Evolutionary conservation across 2,329 filamentous ascomycete species (phyloP), one percentile per base, ranked within the genome.

Genomic region (Monosporascus cannonballus): DNA sequence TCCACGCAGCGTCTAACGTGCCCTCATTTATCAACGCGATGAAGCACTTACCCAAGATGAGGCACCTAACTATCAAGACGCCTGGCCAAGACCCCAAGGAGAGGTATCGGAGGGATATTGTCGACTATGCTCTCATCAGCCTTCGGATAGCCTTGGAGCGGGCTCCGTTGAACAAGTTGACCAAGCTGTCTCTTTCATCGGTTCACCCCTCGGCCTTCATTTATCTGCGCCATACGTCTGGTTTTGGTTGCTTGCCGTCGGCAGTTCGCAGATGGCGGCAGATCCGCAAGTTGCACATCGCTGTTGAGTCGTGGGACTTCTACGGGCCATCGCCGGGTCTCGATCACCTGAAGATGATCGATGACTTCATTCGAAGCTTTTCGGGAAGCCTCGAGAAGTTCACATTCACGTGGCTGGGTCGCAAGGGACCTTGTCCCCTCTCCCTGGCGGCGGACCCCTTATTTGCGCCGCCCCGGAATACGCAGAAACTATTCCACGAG

Each of bases 81-180:
- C 88, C 89, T 5, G 86, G 84, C 38, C 87, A 91, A 68, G 76
- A 84, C 54, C 75, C 83, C 17, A 73, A 78, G 38, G 84, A 90
- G 67, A 78, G 86, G 45, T 90, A 91, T 66, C 81, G 90, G 38
- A 81, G 89, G 47, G 85, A 84, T 68, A 84, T 86, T 48, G 89
- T 96, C 54, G 91, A 96, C 76, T 96, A 94, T 65, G 90, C 90
- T 4, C 83, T 96, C 56, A 90, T 95, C 66, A 94, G 89, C 58
- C 73, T 96, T 51, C 86, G 90, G 58, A 90, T 96, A 58, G 87
- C 91, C 14, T 72, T 95, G 30, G 91, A 96, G 73, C 81, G 86
- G 51, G 82, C 85, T 9, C 81, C 84, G 1, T 72, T 94, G 48
- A 75, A 74, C 49, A 79, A 77, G 53, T 79, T 96, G 15, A 75